phyloP scores from a whole-genome alignment of 306 rosid species.

The Malus sieversii region DNA sequence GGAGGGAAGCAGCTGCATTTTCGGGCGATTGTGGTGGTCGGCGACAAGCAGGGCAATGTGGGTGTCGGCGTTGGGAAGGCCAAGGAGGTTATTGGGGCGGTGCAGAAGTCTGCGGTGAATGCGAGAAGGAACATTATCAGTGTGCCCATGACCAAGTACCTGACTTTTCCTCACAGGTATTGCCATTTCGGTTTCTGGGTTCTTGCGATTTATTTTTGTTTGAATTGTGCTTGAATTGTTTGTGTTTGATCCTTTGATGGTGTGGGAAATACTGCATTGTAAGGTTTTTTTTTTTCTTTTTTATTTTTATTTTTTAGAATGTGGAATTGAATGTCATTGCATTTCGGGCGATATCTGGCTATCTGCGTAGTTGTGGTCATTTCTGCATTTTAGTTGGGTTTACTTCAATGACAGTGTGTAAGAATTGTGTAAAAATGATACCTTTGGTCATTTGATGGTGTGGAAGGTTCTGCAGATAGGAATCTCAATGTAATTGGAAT shows the following conservation, averaged over 20 bases:
- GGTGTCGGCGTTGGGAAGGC: constrained; percentile 87
- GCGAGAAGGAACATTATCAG: constrained; percentile 63
- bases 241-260: neutral
- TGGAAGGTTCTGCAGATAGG: neutral
- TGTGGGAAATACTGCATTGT: neutral
- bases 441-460: neutral
- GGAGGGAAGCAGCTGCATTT: constrained; percentile 89
- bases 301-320: neutral
- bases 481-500: neutral
- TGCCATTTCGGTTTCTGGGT: neutral
- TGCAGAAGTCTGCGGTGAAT: constrained; percentile 68
- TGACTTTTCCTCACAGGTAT: constrained; percentile 72
- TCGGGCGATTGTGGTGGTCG: constrained; percentile 78
- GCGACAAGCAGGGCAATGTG: constrained; percentile 82
- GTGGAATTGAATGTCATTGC: neutral
- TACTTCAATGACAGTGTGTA: neutral
- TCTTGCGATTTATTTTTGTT: neutral
- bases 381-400: neutral
- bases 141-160: constrained; percentile 70
- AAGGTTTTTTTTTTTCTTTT: neutral
- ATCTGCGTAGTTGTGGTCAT: neutral
- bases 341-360: neutral
- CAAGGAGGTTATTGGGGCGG: constrained; percentile 60
- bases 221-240: neutral
- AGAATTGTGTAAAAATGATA: neutral